Conservation (phyloP, 106 monocot species). For the Platanthera guangdongensis region DNA sequence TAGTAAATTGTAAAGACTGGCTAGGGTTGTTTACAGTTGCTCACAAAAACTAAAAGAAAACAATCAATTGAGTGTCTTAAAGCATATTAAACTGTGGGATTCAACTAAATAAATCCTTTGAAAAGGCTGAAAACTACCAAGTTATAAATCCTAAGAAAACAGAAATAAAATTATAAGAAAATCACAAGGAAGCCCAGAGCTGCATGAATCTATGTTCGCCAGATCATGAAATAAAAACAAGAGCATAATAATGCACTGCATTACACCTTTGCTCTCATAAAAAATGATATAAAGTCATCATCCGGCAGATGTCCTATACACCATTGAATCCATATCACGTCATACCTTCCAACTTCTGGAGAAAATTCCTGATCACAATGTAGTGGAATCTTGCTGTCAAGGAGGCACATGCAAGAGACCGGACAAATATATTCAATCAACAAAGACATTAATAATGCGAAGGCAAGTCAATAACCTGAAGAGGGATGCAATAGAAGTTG, state of each 20-base stretch:
- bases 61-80: background rate
- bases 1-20: too few relatives aligned
- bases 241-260: background rate
- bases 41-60: background rate
- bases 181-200: background rate
- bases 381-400: background rate
- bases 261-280: conserved; percentile 84
- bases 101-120: background rate
- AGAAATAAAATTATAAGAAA: background rate
- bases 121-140: background rate
- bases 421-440: background rate
- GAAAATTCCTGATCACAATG: conserved; percentile 60
- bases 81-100: background rate
- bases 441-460: background rate
- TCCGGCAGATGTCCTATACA: conserved; percentile 93
- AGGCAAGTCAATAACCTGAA: conserved; percentile 57
- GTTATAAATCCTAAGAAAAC: background rate
- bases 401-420: background rate
- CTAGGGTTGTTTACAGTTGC: background rate
- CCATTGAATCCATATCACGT: conserved; percentile 99
- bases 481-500: conserved; percentile 77
- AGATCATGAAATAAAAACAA: conserved; percentile 7
- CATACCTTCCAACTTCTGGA: conserved; percentile 81
- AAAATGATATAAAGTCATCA: conserved; percentile 92
- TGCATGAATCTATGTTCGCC: too few relatives aligned